A percentile compares a stretch with the other conserved stretches of the same genome.
phyloP scores from a whole-genome alignment of 2,329 filamentous ascomycete species.

The Clonostachys byssicola region DNA sequence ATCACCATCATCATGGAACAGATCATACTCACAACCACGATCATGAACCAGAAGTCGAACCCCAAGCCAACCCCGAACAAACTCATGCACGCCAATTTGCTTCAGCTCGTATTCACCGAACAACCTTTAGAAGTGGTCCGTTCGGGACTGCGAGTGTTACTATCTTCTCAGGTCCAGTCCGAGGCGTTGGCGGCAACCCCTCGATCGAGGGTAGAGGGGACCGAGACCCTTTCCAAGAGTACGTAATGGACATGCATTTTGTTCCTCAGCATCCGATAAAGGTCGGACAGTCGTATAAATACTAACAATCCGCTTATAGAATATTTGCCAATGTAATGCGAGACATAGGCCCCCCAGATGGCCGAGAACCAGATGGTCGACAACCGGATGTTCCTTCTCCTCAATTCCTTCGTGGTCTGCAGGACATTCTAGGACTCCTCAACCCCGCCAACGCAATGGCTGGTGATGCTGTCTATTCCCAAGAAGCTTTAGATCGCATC shows the following conservation, averaged over 20 bases:
- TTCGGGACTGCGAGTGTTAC: conserved; percentile 42
- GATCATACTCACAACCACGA: not conserved
- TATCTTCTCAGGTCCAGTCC: conserved; percentile 33
- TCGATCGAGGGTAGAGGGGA: conserved; percentile 19
- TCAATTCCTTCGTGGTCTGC: conserved; percentile 30
- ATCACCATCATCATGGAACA: not conserved
- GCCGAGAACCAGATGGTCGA: conserved; percentile 11
- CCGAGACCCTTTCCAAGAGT: conserved; percentile 45
- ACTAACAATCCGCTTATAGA: conserved; percentile 18
- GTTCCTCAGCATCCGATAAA: too few species aligned
- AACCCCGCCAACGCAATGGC: conserved; percentile 47
- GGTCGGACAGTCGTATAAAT: too few species aligned
- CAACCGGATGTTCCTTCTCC: not conserved
- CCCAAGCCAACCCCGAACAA: not conserved
- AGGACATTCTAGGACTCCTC: conserved; percentile 50
- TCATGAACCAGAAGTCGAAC: conserved; percentile 1
- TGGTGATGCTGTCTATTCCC: conserved; percentile 84
- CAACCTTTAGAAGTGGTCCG: conserved; percentile 29
- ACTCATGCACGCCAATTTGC: conserved; percentile 1
- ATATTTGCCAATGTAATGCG: conserved; percentile 41
- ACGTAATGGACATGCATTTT: conserved; percentile 13
- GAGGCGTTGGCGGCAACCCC: conserved; percentile 2
- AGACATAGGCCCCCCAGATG: conserved; percentile 25
- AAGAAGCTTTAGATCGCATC: conserved; percentile 86
- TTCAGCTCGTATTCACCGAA: conserved; percentile 24